phyloP scores from a whole-genome alignment of 257 asterid genomes.

The Agastache rugosa region DNA sequence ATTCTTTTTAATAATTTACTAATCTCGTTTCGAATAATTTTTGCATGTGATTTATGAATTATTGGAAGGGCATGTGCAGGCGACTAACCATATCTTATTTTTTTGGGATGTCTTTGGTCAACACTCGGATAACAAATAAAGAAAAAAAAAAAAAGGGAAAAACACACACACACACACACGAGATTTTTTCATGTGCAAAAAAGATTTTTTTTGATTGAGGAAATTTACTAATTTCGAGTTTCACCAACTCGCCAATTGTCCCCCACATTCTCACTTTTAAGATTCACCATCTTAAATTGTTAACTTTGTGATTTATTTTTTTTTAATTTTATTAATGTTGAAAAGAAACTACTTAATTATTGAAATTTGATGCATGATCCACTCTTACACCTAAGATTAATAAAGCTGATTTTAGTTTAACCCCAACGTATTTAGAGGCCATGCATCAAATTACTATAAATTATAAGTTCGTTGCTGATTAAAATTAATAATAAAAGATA shows the following conservation, averaged over 20 bases:
- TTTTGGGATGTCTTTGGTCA: conserved; percentile 3
- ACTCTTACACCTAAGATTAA: too few relatives aligned
- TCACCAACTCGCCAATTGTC: not conserved
- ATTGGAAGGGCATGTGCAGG: conserved; percentile 46
- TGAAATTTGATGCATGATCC: too few relatives aligned
- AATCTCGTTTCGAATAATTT: not conserved
- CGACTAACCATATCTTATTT: conserved; percentile 10
- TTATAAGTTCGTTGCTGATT: not conserved
- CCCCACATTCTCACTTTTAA: conserved; percentile 3
- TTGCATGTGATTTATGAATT: conserved; percentile 46
- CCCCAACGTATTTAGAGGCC: not conserved
- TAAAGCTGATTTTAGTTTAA: too few relatives aligned
- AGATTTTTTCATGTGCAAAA: not conserved
- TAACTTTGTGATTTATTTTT: not conserved
- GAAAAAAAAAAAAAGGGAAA: not conserved
- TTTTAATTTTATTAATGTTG: not conserved
- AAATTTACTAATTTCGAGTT: not conserved
- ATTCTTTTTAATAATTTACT: not conserved
- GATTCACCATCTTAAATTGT: not conserved
- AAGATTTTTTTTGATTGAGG: not conserved
- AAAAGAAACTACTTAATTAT: not conserved
- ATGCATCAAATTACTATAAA: not conserved
- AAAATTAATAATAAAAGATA: too few relatives aligned
- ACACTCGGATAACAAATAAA: not conserved
- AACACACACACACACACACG: not conserved